phyloP scores from a whole-genome alignment of 305 asterid genomes.

The Petunia hybrid region DNA sequence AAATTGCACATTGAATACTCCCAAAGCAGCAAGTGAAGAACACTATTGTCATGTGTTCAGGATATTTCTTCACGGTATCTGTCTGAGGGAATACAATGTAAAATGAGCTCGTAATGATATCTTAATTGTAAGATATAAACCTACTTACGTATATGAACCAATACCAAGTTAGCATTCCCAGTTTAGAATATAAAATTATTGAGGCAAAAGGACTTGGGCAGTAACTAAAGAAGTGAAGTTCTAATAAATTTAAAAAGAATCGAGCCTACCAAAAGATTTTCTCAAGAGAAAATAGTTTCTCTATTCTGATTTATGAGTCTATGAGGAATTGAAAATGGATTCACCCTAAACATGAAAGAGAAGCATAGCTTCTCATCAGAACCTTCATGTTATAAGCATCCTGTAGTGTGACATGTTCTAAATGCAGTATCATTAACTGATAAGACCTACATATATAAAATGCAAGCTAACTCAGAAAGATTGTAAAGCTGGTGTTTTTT shows the following conservation, averaged over 20 bases:
- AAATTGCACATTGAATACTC: conserved; percentile 39
- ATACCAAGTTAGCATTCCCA: not conserved
- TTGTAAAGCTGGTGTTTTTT: not conserved
- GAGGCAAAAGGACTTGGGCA: not conserved
- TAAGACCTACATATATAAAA: not conserved
- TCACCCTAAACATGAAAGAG: not conserved
- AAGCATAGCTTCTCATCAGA: too few species aligned
- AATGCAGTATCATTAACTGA: not conserved
- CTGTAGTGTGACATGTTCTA: not conserved
- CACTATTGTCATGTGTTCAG: conserved; percentile 43
- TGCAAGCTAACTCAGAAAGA: not conserved
- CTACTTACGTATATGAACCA: not conserved
- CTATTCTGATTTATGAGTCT: not conserved
- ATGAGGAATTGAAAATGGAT: not conserved
- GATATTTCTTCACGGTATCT: conserved; percentile 40
- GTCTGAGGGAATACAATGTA: conserved; percentile 32
- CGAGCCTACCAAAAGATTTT: not conserved
- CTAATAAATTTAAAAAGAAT: not conserved
- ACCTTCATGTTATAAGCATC: too few species aligned
- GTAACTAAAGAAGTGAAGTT: not conserved
- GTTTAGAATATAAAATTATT: not conserved
- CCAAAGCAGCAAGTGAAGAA: conserved; percentile 45
- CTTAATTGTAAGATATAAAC: not conserved
- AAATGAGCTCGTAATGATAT: not conserved
- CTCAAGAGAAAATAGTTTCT: not conserved